Percentiles rank a stretch among this genome's conserved stretches.
These are phyloP conservation scores for Yamadazyma friedrichii DNA, from an alignment of 1,139 yeast genomes.

Conservation along the genomic window DNA sequence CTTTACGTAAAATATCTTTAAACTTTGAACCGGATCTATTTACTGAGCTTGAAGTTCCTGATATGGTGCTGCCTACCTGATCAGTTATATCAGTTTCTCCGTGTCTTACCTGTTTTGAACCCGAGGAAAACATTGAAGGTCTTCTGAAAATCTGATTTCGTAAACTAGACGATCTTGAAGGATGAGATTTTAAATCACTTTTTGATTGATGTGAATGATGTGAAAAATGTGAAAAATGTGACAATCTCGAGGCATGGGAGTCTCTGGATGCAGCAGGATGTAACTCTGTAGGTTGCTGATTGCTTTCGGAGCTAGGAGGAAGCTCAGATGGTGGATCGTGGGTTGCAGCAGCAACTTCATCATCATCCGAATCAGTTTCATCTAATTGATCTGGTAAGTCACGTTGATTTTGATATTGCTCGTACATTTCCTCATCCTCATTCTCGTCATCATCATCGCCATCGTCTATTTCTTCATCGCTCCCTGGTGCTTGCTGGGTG, in stretches of 20 bases:
- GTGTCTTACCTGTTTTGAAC: slow-evolving; percentile 3
- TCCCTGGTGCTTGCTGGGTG: too few species aligned
- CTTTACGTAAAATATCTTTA: slow-evolving; percentile 34
- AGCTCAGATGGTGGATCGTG: not conserved
- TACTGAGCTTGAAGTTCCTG: slow-evolving; percentile 6
- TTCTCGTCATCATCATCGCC: not conserved
- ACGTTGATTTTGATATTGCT: not conserved
- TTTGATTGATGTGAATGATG: slow-evolving; percentile 4
- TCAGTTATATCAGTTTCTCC: slow-evolving; percentile 23
- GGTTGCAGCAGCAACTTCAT: not conserved
- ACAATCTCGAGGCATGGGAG: slow-evolving; percentile 5
- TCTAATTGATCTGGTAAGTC: slow-evolving; percentile 7
- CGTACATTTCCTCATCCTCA: not conserved
- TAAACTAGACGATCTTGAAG: slow-evolving; percentile 8
- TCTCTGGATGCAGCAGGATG: slow-evolving; percentile 5
- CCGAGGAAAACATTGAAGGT: slow-evolving; percentile 11
- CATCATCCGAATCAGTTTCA: slow-evolving; percentile 8
- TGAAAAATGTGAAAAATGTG: slow-evolving; percentile 3
- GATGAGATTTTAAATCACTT: not conserved
- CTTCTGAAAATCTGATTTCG: slow-evolving; percentile 13
- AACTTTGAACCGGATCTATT: slow-evolving; percentile 20
- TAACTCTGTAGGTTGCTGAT: slow-evolving; percentile 3
- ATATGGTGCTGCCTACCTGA: slow-evolving; percentile 13
- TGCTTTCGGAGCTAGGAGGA: not conserved
- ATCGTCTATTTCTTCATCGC: not conserved